Base-by-base conservation (phyloP, 768 basidiomycete genomes). In the Naematelia aurantialba region DNA sequence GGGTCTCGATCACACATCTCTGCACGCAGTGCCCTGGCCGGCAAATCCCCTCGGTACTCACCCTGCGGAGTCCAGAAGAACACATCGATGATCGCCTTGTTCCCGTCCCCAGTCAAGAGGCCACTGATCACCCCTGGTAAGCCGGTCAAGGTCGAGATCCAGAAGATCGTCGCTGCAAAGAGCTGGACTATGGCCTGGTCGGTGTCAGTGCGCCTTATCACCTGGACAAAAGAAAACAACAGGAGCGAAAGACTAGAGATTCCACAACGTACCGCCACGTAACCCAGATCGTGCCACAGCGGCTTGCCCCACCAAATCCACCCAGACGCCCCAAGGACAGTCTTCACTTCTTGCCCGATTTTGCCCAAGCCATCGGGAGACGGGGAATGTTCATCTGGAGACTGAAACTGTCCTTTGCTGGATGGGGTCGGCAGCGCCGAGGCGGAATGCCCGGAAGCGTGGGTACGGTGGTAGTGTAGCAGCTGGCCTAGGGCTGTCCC, bases 31-130 rank as follows among this genome's bases (percentile, higher is more conserved):
- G n/a, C n/a, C n/a, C n/a, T n/a, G n/a, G n/a, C n/a, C n/a, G n/a
- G n/a, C n/a, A n/a, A n/a, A n/a, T n/a, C n/a, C n/a, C n/a, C n/a
- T n/a, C n/a, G n/a, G n/a, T n/a, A 55, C 66, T 60, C 44, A 69
- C 73, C 73, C 62, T 85, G 85, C 0, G 85, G 85, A 0, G 82
- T 79, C 84, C 84, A 85, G 69, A 79, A 85, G 29, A 83, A 80
- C 11, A 83, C 81, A 60, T 83, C 81, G 26, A 76, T 68, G 51
- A 80, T 77, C 1, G 78, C 77, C 10, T 52, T n/a, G 4, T 61
- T 61, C 17, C 63, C 55, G 29, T 45, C 52, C n/a, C 48, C 59
- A n/a, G 27, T 54, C 14, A 62, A 58, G 31, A 78, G 72, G 5
- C 77, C 76, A 21, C 75, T 69, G 42, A 80, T 80, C 22, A 80